Evolutionary conservation across 148 eudicot genomes (phyloP), one percentile per base, ranked within the genome.

Genomic region (Rhododendron vialii): DNA sequence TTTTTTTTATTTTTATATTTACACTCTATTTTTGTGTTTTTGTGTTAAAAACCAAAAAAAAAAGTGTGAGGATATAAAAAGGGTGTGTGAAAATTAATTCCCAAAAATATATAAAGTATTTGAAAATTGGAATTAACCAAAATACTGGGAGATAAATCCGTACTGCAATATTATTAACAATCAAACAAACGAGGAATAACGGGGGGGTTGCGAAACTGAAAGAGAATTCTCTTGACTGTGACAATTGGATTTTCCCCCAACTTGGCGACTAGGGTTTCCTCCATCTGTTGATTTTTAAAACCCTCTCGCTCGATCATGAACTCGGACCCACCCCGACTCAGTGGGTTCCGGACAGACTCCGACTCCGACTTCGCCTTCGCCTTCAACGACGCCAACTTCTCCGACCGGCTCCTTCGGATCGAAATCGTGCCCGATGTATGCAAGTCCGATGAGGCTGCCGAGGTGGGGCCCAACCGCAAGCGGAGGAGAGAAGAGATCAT

Each of bases 351-450:
- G 9, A 1, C 36, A 20, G 83, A 28, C 61, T 78, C 74, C 81
- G 84, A 84, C 18, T 22, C 89, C 47, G 91, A 90, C 65, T 96
- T 92, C 65, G 96, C 89, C 11, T 96, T 96, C 80, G 98, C 98
- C 2, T 94, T 94, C 82, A 82, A 95, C 80, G 93, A 93, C 57
- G 91, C 86, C 80, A 94, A 94, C 88, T 96, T 94, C 91, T 96
- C 98, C 4, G 98, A 96, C 71, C 88, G 96, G 33, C 81, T 93
- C 61, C 89, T 94, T 12, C 87, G 88, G 85, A 88, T 96, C 33
- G 98, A 96, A 87, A 92, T 96, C 41, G 26, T 93, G 30, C 89
- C 95, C 63, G 95, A 90, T 75, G 85, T 78, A 18, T 85, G 89
- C 20, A 84, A 84, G 4, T 61, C 87, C 76, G 89, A 89, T 57